Percentiles rank a stretch among this genome's conserved stretches.
These are phyloP conservation scores for Pochonia chlamydosporia DNA, from an alignment of 2,329 filamentous ascomycete genomes.

Conservation along the genomic window DNA sequence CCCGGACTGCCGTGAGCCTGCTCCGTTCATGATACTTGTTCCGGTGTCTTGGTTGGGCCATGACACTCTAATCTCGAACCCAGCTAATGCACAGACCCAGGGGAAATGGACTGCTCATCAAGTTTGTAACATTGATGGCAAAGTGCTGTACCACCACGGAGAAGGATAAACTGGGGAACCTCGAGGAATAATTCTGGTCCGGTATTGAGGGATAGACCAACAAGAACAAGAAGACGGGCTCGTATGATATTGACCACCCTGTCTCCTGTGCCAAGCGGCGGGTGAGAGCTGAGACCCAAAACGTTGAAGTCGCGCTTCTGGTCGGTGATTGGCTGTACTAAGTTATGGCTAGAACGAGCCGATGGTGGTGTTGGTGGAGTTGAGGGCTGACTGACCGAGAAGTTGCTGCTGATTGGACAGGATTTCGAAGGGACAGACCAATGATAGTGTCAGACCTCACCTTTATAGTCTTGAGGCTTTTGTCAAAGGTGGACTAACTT, in stretches of 20 bases:
- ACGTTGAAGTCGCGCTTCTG: conserved; percentile 16
- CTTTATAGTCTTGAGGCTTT: neutral
- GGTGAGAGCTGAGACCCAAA: conserved; percentile 3
- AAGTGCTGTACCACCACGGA: neutral
- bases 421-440: conserved; percentile 5
- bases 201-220: neutral
- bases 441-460: conserved; percentile 3
- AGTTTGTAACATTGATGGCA: neutral
- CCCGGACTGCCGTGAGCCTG: conserved; percentile 1
- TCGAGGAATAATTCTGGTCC: neutral
- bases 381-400: conserved; percentile 1
- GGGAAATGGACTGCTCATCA: neutral
- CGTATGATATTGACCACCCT: conserved; percentile 11
- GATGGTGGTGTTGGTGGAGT: conserved; percentile 18
- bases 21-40: conserved; percentile 11
- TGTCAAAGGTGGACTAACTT: neutral
- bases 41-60: conserved; percentile 24
- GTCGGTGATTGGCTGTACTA: conserved; percentile 22
- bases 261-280: conserved; percentile 5
- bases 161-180: neutral
- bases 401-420: conserved; percentile 13
- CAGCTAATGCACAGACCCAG: conserved; percentile 1
- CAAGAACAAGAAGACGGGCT: conserved; percentile 15
- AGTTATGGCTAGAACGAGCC: conserved; percentile 8
- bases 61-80: conserved; percentile 9